phyloP scores from a whole-genome alignment of 208 protist species.

The Crithidia brevicula region DNA sequence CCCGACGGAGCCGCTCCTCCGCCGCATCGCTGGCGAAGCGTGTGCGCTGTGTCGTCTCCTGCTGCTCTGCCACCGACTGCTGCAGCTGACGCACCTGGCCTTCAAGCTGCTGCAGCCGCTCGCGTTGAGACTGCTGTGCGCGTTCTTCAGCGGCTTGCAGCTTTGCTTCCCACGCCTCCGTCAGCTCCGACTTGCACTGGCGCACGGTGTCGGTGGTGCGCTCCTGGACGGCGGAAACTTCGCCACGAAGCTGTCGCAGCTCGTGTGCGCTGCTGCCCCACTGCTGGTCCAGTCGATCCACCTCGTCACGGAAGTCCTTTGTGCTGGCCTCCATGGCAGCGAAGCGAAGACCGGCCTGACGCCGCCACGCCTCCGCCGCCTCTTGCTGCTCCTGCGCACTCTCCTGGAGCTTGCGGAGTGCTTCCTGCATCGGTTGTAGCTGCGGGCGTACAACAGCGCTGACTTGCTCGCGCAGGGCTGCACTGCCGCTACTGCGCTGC shows the following conservation, averaged over 20 bases:
- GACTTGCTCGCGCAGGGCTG: conserved; percentile 19
- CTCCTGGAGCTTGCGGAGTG: conserved; percentile 22
- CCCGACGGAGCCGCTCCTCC: conserved; percentile 33
- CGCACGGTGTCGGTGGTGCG: conserved; percentile 17
- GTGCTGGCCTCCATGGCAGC: conserved; percentile 24
- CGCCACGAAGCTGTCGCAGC: conserved; percentile 21
- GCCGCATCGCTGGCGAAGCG: conserved; percentile 3
- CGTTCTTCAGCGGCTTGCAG: conserved; percentile 20
- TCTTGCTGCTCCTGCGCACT: conserved; percentile 24
- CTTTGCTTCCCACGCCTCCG: conserved; percentile 3
- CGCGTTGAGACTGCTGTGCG: conserved; percentile 4
- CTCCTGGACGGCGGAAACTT: neutral
- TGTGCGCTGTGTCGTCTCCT: conserved; percentile 19
- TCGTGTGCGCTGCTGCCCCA: conserved; percentile 13
- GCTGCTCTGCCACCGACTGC: conserved; percentile 27
- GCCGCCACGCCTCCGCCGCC: conserved; percentile 18
- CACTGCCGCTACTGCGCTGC: conserved; percentile 8
- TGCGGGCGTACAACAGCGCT: conserved; percentile 11
- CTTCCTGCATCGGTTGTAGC: conserved; percentile 28
- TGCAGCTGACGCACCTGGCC: conserved; percentile 21
- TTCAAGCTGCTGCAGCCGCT: conserved; percentile 21
- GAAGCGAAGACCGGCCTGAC: conserved; percentile 23
- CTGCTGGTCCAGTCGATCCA: conserved; percentile 19
- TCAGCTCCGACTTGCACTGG: conserved; percentile 21
- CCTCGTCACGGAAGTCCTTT: conserved; percentile 10